Base-by-base conservation (phyloP, 208 protist species). In the Trypanosomatidae sp. region DNA sequence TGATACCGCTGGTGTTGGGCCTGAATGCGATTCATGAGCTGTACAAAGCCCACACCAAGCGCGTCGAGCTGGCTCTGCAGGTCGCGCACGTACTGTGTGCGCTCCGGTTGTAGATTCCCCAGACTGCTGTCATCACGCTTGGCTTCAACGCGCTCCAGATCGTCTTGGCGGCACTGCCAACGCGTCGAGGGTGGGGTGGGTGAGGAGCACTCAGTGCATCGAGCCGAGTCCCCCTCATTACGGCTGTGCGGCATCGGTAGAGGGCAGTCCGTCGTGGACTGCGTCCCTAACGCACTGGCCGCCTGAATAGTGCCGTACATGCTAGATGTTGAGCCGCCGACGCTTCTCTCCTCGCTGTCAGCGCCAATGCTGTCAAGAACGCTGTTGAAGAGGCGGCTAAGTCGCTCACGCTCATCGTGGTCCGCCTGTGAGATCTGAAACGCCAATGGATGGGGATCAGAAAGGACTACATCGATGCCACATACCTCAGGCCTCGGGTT, bases 11-110 rank as follows among this genome's bases (percentile, higher is more conserved):
- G 52, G 52, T 88, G 60, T 59, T 79, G 82, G 19, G 60, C 33
- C 44, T 78, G 36, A 5, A 90, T 73, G 25, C 84, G 82, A 9
- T 82, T 50, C 69, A 94, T 60, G 43, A 94, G 79, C 30, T 55
- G 19, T 6, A 65, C 41, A 52, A 91, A 69, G n/a, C 75, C 78
- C 8, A 28, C 60, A 12, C 82, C 62, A 55, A 90, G 66, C 36
- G 30, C 55, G n/a, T 66, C 49, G 13, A 87, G 67, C 55, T 77
- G 60, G 19, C 25, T 25, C 28, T 73, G 73, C 43, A 83, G 69
- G 19, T 74, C 64, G 10, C 58, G 17, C 1, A 78, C 52, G 39
- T 66, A 69, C 43, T 64, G 73, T 17, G 65, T 50, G 1, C 50
- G 77, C 30, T 71, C 53, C 46, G n/a, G 39, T 44, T 71, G 50